Evolutionary conservation across 73 alveolate species (phyloP), one percentile per base, ranked within the genome.

Genomic region (Paramecium bursaria): DNA sequence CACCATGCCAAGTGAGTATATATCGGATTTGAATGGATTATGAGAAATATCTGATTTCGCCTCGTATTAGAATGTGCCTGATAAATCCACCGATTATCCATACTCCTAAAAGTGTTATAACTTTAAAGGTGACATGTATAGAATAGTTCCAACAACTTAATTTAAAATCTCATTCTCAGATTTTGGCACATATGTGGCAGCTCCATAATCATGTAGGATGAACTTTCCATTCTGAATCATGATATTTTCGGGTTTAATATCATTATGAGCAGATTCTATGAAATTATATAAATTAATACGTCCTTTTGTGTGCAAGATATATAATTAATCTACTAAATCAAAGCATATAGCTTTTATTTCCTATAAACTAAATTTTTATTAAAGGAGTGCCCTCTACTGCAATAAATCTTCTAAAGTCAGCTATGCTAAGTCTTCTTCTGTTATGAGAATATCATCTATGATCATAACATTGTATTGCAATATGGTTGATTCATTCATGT

Each of bases 1-100:
- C 9, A 67, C 55, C 17, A 67, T 21, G 17, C 82, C 82, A 31
- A 67, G 23, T 13, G 82, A 67, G 44, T 67, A 67, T 2, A 67
- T 67, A 35, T 67, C 82, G 33, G 82, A 67, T 67, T 67, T 67
- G 44, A 67, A 67, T n/a, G 82, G 82, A 67, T 67, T 67, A 67
- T 67, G 82, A 39, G 33, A 25, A 42, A 19, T 39, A 33, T 67
- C 50, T n/a, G n/a, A n/a, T n/a, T n/a, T n/a, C n/a, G n/a, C n/a
- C n/a, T n/a, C n/a, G n/a, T n/a, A n/a, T n/a, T n/a, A n/a, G n/a
- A n/a, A n/a, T n/a, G n/a, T n/a, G n/a, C n/a, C n/a, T n/a, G n/a
- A n/a, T n/a, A n/a, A n/a, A n/a, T n/a, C n/a, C n/a, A n/a, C n/a
- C n/a, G n/a, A n/a, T n/a, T n/a, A n/a, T n/a, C n/a, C n/a, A n/a